Base-by-base conservation (phyloP, 106 monocot genomes). In the Apostasia ramifera region DNA sequence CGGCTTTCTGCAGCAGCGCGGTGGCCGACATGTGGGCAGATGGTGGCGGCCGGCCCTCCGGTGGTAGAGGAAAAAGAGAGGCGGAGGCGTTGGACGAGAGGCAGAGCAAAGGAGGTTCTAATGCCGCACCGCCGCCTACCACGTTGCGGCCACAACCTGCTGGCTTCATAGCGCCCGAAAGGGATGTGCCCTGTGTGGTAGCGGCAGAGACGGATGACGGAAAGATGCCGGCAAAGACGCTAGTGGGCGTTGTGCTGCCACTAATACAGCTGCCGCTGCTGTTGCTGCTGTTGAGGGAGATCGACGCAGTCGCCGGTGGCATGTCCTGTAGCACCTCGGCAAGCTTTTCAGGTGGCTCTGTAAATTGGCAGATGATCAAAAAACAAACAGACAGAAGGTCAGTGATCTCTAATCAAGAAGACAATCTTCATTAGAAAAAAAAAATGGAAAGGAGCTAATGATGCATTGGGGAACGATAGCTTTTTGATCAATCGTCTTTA, bases 1-100 rank as follows among this genome's bases (percentile, higher is more conserved):
- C 74, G 1, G 74, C 74, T 40, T 75, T 75, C 56, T 75, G 74
- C 39, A 75, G 59, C 47, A 75, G 60, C 15, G 74, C 74, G 40
- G 74, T 75, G 15, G 74, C 74, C 0, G 74, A 75, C 59, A 75
- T 44, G 44, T 75, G 74, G 37, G 65, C 65, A 11, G 62, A 63
- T 42, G 45, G 6, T n/a, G 44, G 13, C 3, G 42, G 40, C 11
- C 62, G 62, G 62, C 62, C 44, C 3, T 63, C 62, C 2, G 62
- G 45, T 1, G 62, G 12, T 3, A 15, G 65, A 48, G 47, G 65
- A 47, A 65, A 49, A n/a, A 65, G 48, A 49, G 65, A 65, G 15
- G 65, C 1, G 48, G 65, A 48, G 8, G 13, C 46, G 8, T 49
- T 47, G 48, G 48, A 65, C 8, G 65, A 65, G 26, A 65, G 65